Evolutionary conservation across 108 stramenopile genomes (phyloP), one percentile per base, ranked within the genome.

Genomic region (Stephanodiscus minutulus): DNA sequence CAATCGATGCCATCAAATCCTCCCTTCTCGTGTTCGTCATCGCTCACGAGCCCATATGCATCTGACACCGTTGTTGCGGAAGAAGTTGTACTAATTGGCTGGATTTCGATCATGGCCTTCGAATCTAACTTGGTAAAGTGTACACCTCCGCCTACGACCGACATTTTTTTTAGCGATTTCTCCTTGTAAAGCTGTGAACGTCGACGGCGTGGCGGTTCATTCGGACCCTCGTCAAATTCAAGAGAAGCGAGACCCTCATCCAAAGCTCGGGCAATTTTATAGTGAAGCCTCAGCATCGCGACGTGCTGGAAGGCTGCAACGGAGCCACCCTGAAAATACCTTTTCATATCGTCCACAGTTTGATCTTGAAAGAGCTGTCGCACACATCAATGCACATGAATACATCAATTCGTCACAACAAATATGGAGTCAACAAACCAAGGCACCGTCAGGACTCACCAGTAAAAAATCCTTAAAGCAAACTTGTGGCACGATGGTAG

Each of bases 401-500:
- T 0, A 20, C 11, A 43, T 29, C 25, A 56, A 12, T 28, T 29
- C 0, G 18, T 25, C 2, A 29, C 12, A 20, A 28, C 29, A 6
- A 21, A n/a, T 18, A 25, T 48, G 44, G 33, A 22, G 25, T n/a
- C 13, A 68, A 1, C 12, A 62, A 46, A 63, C 22, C 68, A 18
- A 17, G 53, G 17, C 13, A 35, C 18, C 3, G 15, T n/a, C 22
- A 8, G 2, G 18, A 33, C 83, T 64, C 76, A 87, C 85, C 77
- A 80, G 66, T 46, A 87, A 84, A 61, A 85, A 96, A 73, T 96
- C 95, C 22, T 39, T 63, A 10, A 89, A 52, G 31, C 82, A 81
- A 21, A 92, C 89, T 43, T 90, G 83, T 8, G 95, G 95, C 25
- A 94, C 93, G 68, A 96, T 92, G 0, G 95, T 96, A 10, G 90